These are phyloP conservation scores for Yamadazyma kanchanaburiensis DNA, from an alignment of 1,139 yeast genomes.

Conservation along the genomic window DNA sequence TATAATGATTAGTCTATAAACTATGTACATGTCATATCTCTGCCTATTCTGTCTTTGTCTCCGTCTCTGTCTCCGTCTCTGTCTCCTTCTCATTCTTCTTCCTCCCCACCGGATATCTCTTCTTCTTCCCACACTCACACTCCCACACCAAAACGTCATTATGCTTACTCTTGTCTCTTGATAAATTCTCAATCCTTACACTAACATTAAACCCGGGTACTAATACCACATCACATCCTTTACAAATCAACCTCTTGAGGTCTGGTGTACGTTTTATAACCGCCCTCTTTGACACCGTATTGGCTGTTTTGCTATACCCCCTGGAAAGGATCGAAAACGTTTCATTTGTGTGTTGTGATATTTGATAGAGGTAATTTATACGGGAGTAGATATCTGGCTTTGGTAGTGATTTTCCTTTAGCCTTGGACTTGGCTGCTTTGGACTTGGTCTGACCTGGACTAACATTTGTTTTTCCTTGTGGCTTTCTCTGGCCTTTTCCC, in stretches of 20 bases:
- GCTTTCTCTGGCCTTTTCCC: too few relatives aligned
- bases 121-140: conserved; percentile 25
- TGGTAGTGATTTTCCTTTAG: conserved; percentile 41
- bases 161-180: conserved; percentile 20
- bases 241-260: conserved; percentile 61
- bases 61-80: too few relatives aligned
- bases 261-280: conserved; percentile 61
- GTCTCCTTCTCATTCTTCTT: too few relatives aligned
- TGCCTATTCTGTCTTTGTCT: not conserved
- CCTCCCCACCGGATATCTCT: conserved; percentile 35
- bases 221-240: conserved; percentile 48
- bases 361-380: conserved; percentile 54
- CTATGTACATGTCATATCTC: not conserved
- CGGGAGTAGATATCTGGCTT: conserved; percentile 60
- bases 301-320: conserved; percentile 44
- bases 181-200: conserved; percentile 26
- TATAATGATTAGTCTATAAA: too few relatives aligned
- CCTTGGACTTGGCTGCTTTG: conserved; percentile 5
- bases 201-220: conserved; percentile 45
- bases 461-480: too few relatives aligned
- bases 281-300: conserved; percentile 56
- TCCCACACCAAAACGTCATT: conserved; percentile 30
- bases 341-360: conserved; percentile 30
- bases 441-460: too few relatives aligned
- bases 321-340: conserved; percentile 40